phyloP scores from a whole-genome alignment of 2,329 filamentous ascomycete species.

The Sclerotinia sclerotiorum region DNA sequence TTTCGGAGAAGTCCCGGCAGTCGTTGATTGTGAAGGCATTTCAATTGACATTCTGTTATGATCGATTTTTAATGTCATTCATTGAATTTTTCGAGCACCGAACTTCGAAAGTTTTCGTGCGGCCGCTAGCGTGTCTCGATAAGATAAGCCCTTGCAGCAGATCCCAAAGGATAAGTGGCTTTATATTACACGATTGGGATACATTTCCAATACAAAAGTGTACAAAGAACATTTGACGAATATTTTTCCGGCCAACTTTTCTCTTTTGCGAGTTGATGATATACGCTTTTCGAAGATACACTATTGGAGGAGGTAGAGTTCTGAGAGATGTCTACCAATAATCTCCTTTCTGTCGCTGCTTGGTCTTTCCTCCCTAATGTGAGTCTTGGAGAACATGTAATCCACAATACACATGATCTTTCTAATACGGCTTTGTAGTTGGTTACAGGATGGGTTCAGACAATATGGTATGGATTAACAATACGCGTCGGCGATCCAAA shows the following conservation, averaged over 20 bases:
- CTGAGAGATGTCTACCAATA: constrained; percentile 31
- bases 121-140: constrained; percentile 23
- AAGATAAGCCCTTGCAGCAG: background rate
- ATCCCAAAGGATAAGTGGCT: constrained; percentile 22
- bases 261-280: constrained; percentile 2
- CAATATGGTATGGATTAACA: constrained; percentile 80
- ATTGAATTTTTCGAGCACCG: constrained; percentile 15
- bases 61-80: background rate
- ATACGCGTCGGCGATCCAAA: constrained; percentile 87
- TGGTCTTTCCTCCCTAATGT: constrained; percentile 64
- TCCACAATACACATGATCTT: background rate
- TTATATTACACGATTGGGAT: constrained; percentile 13
- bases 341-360: constrained; percentile 54
- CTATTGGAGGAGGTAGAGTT: background rate
- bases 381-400: constrained; percentile 34
- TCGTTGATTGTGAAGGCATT: constrained; percentile 24
- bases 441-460: constrained; percentile 74
- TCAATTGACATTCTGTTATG: constrained; percentile 36
- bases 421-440: constrained; percentile 54
- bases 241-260: background rate
- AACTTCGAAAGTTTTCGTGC: constrained; percentile 22
- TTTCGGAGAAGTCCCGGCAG: constrained; percentile 29
- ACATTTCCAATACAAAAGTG: constrained; percentile 7
- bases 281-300: background rate
- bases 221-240: constrained; percentile 1